Conservation (phyloP, 139 green algal species). For the Chlamydomonas urium region DNA sequence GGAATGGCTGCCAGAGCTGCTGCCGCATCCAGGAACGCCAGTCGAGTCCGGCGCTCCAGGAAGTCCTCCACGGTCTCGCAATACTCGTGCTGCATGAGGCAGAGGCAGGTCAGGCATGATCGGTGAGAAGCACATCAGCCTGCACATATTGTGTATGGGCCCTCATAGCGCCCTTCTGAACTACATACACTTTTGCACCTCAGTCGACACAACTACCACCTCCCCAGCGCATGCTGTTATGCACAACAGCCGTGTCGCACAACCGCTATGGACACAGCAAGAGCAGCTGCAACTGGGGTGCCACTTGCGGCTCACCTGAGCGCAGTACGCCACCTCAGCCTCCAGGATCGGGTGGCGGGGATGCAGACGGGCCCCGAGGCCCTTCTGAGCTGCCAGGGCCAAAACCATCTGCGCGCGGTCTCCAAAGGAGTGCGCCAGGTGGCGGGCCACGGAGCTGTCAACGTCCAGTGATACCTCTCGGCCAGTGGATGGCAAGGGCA, state of each 20-base stretch:
- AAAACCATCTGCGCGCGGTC: slow-evolving; percentile 68
- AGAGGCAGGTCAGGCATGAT: neutral
- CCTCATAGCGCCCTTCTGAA: too few species aligned
- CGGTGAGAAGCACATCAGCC: neutral
- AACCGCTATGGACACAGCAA: too few species aligned
- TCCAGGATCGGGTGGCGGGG: slow-evolving; percentile 87
- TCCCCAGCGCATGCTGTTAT: neutral
- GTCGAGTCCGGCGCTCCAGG: slow-evolving; percentile 78
- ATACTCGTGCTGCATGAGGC: slow-evolving; percentile 52
- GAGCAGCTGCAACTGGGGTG: too few species aligned
- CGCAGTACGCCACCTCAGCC: slow-evolving; percentile 77
- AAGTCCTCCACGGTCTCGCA: slow-evolving; percentile 92
- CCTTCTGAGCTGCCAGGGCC: neutral
- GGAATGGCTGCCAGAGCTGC: slow-evolving; percentile 73
- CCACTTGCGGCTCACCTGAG: too few species aligned
- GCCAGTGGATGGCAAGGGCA: too few species aligned
- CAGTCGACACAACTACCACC: neutral
- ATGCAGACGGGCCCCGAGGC: slow-evolving; percentile 52
- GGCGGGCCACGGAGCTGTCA: slow-evolving; percentile 41
- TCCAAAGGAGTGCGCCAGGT: slow-evolving; percentile 82
- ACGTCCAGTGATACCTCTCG: neutral
- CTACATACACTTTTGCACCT: too few species aligned
- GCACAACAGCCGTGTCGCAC: too few species aligned
- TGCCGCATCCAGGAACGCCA: slow-evolving; percentile 89
- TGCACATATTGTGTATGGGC: neutral